A percentile compares a stretch with the other conserved stretches of the same genome.
These are phyloP conservation scores for Persicaria tinctoria DNA, from an alignment of 148 eudicot genomes.

Conservation along the genomic window DNA sequence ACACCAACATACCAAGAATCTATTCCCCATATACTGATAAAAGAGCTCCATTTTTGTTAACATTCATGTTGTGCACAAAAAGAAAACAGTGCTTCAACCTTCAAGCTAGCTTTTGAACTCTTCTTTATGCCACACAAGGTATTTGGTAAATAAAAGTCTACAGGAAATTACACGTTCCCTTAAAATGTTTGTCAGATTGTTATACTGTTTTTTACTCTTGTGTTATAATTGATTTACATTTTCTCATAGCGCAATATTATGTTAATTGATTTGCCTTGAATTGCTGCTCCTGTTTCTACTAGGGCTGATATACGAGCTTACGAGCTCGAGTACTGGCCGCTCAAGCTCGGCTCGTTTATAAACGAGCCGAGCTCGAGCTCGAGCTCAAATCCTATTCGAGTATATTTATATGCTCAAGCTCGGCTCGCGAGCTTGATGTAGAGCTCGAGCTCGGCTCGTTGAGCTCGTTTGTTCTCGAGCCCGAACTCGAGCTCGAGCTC, in stretches of 20 bases:
- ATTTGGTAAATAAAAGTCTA: neutral
- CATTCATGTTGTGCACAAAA: neutral
- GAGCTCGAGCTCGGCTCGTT: no score
- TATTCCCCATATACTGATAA: neutral
- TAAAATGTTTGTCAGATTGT: neutral
- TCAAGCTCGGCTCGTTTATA: no score
- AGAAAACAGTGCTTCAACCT: neutral
- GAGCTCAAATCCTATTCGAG: no score
- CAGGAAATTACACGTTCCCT: neutral
- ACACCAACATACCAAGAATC: neutral
- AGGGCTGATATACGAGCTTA: no score
- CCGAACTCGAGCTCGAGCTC: no score
- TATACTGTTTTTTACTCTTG: no score
- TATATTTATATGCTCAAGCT: no score
- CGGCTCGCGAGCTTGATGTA: no score
- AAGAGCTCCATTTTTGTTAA: neutral
- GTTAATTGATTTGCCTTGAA: neutral
- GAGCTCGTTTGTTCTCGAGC: no score
- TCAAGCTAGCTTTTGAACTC: neutral
- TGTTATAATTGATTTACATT: no score
- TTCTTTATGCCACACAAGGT: neutral
- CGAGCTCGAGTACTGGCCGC: no score
- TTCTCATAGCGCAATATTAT: neutral
- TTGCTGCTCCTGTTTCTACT: conserved; percentile 61
- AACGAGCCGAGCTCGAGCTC: no score